Evolutionary conservation across 345 rosid genomes (phyloP), one percentile per base, ranked within the genome.

Genomic region (Gynandropsis gynandra): DNA sequence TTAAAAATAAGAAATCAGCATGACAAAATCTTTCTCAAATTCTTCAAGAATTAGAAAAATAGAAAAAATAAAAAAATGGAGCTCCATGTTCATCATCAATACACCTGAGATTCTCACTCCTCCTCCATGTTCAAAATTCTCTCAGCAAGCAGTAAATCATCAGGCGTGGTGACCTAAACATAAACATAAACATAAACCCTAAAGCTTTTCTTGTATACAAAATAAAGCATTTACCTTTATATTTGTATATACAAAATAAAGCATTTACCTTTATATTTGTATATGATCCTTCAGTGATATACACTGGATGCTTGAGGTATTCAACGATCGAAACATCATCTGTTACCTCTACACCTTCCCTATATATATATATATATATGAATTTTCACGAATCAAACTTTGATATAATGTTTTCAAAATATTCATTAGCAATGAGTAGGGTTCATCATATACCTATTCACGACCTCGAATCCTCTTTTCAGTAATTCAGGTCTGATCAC

Each of bases 241-340:
- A 72, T 87, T 90, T 44, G 96, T 84, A 65, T 87, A 83, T 31
- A 24, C 29, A 24, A 2, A 8, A 13, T 37, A 4, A 37, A 37
- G 15, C 14, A 24, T n/a, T n/a, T 71, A 80, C 96, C 85, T 90
- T 90, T 72, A 90, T 90, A 72, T 87, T 90, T 44, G 96, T 84
- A 65, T 87, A 83, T 31, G 89, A 90, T 74, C 96, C 98, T 76
- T 80, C 87, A 7, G 96, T 83, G 57, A 84, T 79, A 64, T 64
- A 80, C 4, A 90, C 95, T 1, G 92, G 92, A 67, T 90, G 95
- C 59, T 82, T 79, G 40, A 90, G 95, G 74, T 82, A 77, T 72
- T 90, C 98, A 45, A 90, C 89, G 2, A 87, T 90, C 0, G 98
- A 90, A 29, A 87, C 96, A 65, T 90, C 96, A 67, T 90, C 95